Percentiles rank a stretch among this genome's conserved stretches.
phyloP scores from a whole-genome alignment of 1,284 basidiomycete species.

The Fomitopsis palustris region DNA sequence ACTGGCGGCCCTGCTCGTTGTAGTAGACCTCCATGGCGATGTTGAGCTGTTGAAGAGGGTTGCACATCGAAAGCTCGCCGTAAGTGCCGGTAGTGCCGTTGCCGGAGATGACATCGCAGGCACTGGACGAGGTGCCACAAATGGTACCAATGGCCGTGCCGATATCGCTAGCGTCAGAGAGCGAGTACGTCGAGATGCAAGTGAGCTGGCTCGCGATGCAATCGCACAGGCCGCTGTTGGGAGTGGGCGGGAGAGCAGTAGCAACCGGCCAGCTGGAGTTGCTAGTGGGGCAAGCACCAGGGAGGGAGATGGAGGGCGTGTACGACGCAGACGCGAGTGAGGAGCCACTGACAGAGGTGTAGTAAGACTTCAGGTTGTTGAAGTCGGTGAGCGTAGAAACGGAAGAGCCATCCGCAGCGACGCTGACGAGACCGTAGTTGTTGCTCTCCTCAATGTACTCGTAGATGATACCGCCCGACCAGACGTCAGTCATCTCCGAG shows the following conservation, averaged over 20 bases:
- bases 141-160: conserved; percentile 7
- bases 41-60: conserved; percentile 8
- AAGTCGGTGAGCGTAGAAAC: conserved; percentile 7
- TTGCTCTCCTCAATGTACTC: conserved; percentile 7
- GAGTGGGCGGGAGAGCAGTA: conserved; percentile 5
- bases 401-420: conserved; percentile 4
- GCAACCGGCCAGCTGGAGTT: conserved; percentile 6
- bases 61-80: conserved; percentile 5
- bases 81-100: conserved; percentile 7
- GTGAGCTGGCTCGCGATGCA: conserved; percentile 4
- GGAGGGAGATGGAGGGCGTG: conserved; percentile 4
- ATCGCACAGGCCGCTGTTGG: conserved; percentile 6
- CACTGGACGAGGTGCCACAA: background rate
- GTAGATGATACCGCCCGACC: conserved; percentile 10
- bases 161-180: background rate
- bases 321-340: conserved; percentile 3
- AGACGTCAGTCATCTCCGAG: conserved; percentile 7
- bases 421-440: conserved; percentile 6
- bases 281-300: conserved; percentile 2
- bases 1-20: conserved; percentile 5
- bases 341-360: background rate
- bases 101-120: background rate
- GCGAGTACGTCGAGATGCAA: conserved; percentile 5
- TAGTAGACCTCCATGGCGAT: conserved; percentile 10
- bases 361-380: conserved; percentile 7